phyloP scores from a whole-genome alignment of 768 basidiomycete species.

The Naematelia encephala region DNA sequence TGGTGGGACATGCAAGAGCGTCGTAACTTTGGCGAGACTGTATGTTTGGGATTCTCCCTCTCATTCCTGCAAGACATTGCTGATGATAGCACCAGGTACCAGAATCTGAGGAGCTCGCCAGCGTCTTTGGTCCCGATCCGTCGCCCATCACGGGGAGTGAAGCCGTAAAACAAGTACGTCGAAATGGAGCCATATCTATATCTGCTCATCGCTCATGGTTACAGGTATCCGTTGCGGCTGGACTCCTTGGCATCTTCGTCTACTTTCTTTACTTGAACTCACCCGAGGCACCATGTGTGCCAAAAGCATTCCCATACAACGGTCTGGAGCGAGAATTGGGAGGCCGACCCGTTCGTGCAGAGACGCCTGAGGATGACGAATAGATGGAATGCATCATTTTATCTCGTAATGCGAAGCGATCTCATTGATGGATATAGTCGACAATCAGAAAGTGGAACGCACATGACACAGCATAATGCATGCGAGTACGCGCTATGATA shows the following conservation, averaged over 20 bases:
- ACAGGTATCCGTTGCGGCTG: slow-evolving; percentile 44
- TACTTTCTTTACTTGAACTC: slow-evolving; percentile 34
- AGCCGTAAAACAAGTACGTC: slow-evolving; percentile 43
- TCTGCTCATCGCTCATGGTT: background rate
- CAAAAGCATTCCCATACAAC: slow-evolving; percentile 48
- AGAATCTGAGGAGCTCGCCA: slow-evolving; percentile 52
- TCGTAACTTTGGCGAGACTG: slow-evolving; percentile 52
- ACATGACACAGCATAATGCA: background rate
- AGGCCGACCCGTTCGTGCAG: slow-evolving; percentile 31
- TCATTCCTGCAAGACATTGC: background rate
- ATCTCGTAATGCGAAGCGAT: too few relatives aligned
- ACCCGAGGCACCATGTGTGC: slow-evolving; percentile 38
- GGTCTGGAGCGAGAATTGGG: slow-evolving; percentile 50
- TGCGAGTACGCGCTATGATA: background rate
- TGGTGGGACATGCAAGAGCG: slow-evolving; percentile 54
- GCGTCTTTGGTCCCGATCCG: slow-evolving; percentile 54
- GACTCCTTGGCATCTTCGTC: slow-evolving; percentile 44
- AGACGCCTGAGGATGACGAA: slow-evolving; percentile 37
- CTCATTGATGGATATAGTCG: too few relatives aligned
- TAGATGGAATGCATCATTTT: slow-evolving; percentile 7
- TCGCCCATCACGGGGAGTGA: slow-evolving; percentile 46
- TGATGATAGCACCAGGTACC: slow-evolving; percentile 46
- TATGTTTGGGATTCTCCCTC: slow-evolving; percentile 30
- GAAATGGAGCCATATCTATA: background rate
- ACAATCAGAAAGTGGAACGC: too few relatives aligned